Conservation (phyloP, 441 rosid species). For the Biscutella auriculata region DNA sequence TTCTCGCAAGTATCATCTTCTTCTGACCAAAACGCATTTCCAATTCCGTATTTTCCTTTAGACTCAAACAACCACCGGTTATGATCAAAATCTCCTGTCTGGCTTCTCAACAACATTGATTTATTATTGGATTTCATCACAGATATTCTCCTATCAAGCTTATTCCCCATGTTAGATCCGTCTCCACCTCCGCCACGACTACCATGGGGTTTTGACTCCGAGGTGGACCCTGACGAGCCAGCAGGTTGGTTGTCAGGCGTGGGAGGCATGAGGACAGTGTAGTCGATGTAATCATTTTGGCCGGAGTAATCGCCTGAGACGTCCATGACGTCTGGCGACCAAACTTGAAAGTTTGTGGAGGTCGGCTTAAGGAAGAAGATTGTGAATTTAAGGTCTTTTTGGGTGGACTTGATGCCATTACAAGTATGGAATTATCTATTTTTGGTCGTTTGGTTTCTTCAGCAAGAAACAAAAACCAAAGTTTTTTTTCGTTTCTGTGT, state of each 20-base stretch:
- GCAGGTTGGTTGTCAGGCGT: constrained; percentile 89
- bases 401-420: constrained; percentile 31
- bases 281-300: constrained; percentile 66
- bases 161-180: constrained; percentile 23
- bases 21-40: constrained; percentile 74
- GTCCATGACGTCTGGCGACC: constrained; percentile 58
- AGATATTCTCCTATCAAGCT: constrained; percentile 52
- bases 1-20: constrained; percentile 29
- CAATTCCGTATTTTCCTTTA: constrained; percentile 68
- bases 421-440: constrained; percentile 25
- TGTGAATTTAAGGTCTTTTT: constrained; percentile 36
- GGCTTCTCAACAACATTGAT: constrained; percentile 74
- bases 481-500: too few relatives aligned
- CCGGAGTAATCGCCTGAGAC: constrained; percentile 46
- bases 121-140: constrained; percentile 59
- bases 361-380: constrained; percentile 30
- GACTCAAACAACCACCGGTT: constrained; percentile 81
- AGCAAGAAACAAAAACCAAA: constrained; percentile 19
- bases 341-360: constrained; percentile 58
- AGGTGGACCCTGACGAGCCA: constrained; percentile 23
- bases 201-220: constrained; percentile 31
- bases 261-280: constrained; percentile 86
- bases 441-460: constrained; percentile 12
- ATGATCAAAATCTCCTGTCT: constrained; percentile 84
- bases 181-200: constrained; percentile 11